Conservation (phyloP, 2,329 filamentous ascomycete genomes). For the Hypomyces perniciosus region DNA sequence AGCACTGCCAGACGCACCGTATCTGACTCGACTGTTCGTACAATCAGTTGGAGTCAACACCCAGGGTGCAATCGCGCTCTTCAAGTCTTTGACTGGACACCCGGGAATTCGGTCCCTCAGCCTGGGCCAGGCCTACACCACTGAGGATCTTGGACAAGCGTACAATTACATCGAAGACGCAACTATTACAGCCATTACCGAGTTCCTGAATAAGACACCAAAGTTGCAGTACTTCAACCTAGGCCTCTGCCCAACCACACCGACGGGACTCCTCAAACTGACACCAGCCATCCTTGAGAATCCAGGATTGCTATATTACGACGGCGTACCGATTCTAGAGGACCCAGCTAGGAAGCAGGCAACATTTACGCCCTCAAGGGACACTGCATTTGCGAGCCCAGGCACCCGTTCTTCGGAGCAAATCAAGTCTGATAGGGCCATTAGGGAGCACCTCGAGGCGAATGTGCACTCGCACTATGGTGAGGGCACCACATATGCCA, state of each 20-base stretch:
- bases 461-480: conserved; percentile 28
- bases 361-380: conserved; percentile 26
- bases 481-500: conserved; percentile 22
- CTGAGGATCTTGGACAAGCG: conserved; percentile 37
- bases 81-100: conserved; percentile 30
- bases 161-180: conserved; percentile 43
- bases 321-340: conserved; percentile 31
- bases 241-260: conserved; percentile 30
- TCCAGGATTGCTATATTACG: conserved; percentile 31
- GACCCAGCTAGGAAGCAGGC: conserved; percentile 17
- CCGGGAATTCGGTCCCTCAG: conserved; percentile 34
- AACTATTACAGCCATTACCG: conserved; percentile 26
- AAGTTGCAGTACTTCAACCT: conserved; percentile 38
- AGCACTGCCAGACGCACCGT: conserved; percentile 26
- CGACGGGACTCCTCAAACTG: conserved; percentile 23
- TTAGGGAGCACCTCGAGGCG: conserved; percentile 25
- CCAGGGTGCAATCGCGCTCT: conserved; percentile 32
- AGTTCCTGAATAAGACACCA: conserved; percentile 27
- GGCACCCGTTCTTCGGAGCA: conserved; percentile 19
- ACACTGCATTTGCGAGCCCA: conserved; percentile 21
- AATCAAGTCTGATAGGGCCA: conserved; percentile 22
- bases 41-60: conserved; percentile 39
- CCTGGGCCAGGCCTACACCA: conserved; percentile 42
- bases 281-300: conserved; percentile 24
- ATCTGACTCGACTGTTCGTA: conserved; percentile 32